Evolutionary conservation across 495 filamentous ascomycete genomes (phyloP).

Genomic region (Cercophora newfieldiana): DNA sequence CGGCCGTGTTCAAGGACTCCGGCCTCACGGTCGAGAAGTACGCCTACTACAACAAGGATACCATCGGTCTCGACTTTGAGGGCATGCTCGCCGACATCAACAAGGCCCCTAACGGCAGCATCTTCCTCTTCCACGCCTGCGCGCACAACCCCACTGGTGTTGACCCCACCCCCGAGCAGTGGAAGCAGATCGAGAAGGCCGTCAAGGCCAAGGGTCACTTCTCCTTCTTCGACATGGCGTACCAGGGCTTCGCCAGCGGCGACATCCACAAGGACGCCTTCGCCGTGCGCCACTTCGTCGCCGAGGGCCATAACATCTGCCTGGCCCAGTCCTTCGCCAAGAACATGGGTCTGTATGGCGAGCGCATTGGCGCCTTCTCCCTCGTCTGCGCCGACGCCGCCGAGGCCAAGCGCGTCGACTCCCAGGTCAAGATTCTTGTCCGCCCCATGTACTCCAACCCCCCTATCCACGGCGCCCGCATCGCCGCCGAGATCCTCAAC

Average conservation of each 20-base stretch:
- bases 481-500: constrained; percentile 91
- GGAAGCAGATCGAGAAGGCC: constrained; percentile 86
- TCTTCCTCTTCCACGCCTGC: constrained; percentile 93
- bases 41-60: constrained; percentile 98
- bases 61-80: constrained; percentile 95
- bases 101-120: constrained; percentile 78
- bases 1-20: constrained; percentile 91
- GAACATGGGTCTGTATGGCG: constrained; percentile 99
- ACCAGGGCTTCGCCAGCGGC: constrained; percentile 96
- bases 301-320: constrained; percentile 84
- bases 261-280: constrained; percentile 92
- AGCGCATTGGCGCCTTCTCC: constrained; percentile 97
- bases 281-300: constrained; percentile 85
- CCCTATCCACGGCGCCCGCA: constrained; percentile 90
- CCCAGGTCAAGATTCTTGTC: constrained; percentile 96
- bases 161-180: constrained; percentile 90
- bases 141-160: constrained; percentile 99
- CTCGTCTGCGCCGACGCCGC: constrained; percentile 79
- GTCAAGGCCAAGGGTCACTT: constrained; percentile 89
- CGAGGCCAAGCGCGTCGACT: constrained; percentile 95
- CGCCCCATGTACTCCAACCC: constrained; percentile 98
- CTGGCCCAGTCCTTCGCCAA: constrained; percentile 97
- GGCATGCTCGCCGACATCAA: constrained; percentile 91
- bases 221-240: constrained; percentile 99
- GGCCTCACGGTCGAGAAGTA: constrained; percentile 89